Evolutionary conservation across 108 stramenopile genomes (phyloP).

Genomic region (Epipyxis sp.): DNA sequence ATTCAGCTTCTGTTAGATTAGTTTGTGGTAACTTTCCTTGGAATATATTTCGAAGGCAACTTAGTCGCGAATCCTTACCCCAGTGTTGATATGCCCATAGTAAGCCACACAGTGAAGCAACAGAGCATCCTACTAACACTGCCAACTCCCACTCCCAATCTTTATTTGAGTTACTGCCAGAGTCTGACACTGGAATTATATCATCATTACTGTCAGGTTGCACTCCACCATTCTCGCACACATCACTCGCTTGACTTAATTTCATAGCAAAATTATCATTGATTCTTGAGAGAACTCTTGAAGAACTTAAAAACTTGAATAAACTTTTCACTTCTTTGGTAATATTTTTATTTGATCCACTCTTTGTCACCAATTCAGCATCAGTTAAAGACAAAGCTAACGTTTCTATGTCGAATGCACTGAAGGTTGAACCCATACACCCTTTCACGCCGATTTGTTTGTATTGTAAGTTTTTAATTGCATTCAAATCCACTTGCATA

Average conservation of each 20-base stretch:
- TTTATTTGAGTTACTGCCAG: background rate
- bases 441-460: background rate
- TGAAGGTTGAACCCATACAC: background rate
- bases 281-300: background rate
- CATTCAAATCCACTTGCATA: background rate
- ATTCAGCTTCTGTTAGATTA: background rate
- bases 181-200: background rate
- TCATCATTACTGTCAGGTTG: background rate
- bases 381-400: background rate
- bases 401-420: background rate
- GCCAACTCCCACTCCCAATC: slow-evolving; percentile 27
- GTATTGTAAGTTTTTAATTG: background rate
- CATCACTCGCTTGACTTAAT: background rate
- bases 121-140: background rate
- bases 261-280: background rate
- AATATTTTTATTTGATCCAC: background rate
- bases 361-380: background rate
- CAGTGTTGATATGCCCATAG: slow-evolving; percentile 9
- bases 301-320: background rate
- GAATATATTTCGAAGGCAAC: background rate
- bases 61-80: background rate
- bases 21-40: background rate
- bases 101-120: background rate
- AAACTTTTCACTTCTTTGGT: background rate
- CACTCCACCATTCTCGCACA: slow-evolving; percentile 9